Conservation (phyloP, 192 early-diverging fungal genomes). For the Coemansia erecta region DNA sequence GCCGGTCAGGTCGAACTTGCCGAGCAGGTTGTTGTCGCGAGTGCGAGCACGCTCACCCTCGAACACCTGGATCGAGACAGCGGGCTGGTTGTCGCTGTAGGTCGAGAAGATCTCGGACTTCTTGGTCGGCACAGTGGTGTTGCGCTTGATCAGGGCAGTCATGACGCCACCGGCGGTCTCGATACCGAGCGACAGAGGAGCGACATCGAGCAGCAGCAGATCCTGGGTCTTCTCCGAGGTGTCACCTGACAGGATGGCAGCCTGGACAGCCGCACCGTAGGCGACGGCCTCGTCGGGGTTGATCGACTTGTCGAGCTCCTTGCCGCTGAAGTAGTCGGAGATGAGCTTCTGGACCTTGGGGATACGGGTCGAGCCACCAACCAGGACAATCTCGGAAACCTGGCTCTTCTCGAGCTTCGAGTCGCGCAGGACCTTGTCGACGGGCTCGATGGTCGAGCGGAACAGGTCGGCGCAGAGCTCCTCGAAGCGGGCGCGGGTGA, state of each 20-base stretch:
- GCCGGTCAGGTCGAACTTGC: conserved; percentile 97
- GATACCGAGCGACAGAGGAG: conserved; percentile 96
- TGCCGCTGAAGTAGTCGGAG: conserved; percentile 98
- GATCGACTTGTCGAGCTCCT: conserved; percentile 98
- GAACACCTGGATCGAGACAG: conserved; percentile 95
- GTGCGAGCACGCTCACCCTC: conserved; percentile 97
- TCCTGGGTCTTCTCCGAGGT: conserved; percentile 96
- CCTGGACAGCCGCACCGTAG: conserved; percentile 98
- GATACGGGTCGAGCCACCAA: conserved; percentile 98
- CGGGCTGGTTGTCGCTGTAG: conserved; percentile 97
- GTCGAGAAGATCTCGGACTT: conserved; percentile 99
- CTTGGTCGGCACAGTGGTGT: conserved; percentile 97
- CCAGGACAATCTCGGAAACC: conserved; percentile 94
- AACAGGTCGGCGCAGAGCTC: conserved; percentile 97
- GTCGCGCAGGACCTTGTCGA: conserved; percentile 95
- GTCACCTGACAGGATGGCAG: conserved; percentile 93
- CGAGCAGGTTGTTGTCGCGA: conserved; percentile 98
- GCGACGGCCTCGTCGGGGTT: conserved; percentile 99
- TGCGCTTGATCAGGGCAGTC: conserved; percentile 96
- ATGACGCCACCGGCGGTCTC: conserved; percentile 99
- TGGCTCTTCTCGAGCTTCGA: conserved; percentile 91
- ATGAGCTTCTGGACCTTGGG: conserved; percentile 99
- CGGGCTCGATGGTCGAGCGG: conserved; percentile 91
- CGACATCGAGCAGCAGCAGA: conserved; percentile 91
- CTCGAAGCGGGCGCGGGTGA: conserved; percentile 98